phyloP scores from a whole-genome alignment of 192 early-diverging fungal genomes.

The Entomortierella lignicola region DNA sequence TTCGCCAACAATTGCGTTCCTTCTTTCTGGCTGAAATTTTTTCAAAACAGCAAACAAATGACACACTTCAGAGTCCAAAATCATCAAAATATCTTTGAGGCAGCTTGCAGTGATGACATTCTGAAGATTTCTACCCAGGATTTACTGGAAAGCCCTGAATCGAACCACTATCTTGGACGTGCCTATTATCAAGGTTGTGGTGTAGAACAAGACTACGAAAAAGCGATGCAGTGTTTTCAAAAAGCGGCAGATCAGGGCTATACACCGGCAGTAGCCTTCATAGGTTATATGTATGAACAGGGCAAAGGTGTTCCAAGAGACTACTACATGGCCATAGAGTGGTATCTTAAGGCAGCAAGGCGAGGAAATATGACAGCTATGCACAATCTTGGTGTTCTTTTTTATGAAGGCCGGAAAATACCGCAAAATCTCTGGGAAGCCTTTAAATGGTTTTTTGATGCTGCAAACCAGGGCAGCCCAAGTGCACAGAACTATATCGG shows the following conservation, averaged over 20 bases:
- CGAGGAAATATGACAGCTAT: constrained; percentile 39
- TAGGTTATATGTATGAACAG: constrained; percentile 49
- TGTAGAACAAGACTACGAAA: neutral
- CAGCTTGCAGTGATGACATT: too few relatives aligned
- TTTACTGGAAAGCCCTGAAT: too few relatives aligned
- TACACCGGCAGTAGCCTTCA: constrained; percentile 28
- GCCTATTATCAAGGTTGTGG: neutral
- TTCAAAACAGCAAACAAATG: too few relatives aligned
- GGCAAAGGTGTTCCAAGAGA: constrained; percentile 23
- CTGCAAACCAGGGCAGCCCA: constrained; percentile 36
- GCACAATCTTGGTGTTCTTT: constrained; percentile 40
- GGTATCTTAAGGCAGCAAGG: constrained; percentile 48
- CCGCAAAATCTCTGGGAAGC: constrained; percentile 22
- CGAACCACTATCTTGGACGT: too few relatives aligned
- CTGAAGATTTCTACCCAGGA: too few relatives aligned
- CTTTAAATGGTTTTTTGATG: constrained; percentile 50
- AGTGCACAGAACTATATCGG: constrained; percentile 45
- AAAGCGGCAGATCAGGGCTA: too few relatives aligned
- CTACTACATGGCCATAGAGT: constrained; percentile 36
- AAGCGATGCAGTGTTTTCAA: constrained; percentile 5
- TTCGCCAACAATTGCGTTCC: too few relatives aligned
- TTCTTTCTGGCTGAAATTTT: too few relatives aligned
- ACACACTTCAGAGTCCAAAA: too few relatives aligned
- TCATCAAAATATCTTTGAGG: too few relatives aligned
- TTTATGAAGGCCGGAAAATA: constrained; percentile 48